phyloP scores from a whole-genome alignment of 371 early-diverging fungal species.

The Lichtheimia ornata region DNA sequence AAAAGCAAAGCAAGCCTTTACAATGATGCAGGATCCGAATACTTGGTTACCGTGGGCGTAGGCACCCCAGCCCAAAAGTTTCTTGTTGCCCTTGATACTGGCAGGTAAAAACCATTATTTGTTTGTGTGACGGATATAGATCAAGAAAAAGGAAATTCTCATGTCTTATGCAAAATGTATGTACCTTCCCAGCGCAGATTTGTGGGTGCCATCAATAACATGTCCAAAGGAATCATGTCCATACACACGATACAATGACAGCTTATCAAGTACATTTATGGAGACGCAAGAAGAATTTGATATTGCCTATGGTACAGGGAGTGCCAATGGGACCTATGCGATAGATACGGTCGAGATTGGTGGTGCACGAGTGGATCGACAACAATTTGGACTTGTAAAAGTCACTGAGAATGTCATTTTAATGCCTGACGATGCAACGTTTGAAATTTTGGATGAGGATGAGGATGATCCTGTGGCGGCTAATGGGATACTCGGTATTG shows the following conservation, averaged over 20 bases:
- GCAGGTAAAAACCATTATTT: constrained; percentile 34
- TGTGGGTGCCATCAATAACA: constrained; percentile 44
- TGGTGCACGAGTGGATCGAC: constrained; percentile 30
- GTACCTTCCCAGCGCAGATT: constrained; percentile 39
- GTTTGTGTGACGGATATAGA: neutral
- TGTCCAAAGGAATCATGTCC: constrained; percentile 45
- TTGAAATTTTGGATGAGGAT: constrained; percentile 2
- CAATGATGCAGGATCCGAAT: constrained; percentile 39
- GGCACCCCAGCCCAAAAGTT: constrained; percentile 44
- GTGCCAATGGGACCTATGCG: constrained; percentile 42
- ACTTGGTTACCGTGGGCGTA: constrained; percentile 32
- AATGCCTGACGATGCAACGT: constrained; percentile 18
- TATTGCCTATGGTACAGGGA: constrained; percentile 44
- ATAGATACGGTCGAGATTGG: constrained; percentile 40
- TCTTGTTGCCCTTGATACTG: constrained; percentile 44
- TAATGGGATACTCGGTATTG: constrained; percentile 51
- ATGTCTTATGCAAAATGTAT: neutral
- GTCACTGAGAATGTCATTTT: constrained; percentile 34
- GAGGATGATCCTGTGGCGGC: constrained; percentile 8
- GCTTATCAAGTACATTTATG: constrained; percentile 32
- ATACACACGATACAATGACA: constrained; percentile 26
- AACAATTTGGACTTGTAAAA: constrained; percentile 46
- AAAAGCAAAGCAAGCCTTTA: constrained; percentile 14
- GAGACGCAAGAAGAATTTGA: constrained; percentile 17
- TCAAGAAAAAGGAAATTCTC: neutral